A percentile compares a stretch with the other conserved stretches of the same genome.
phyloP scores from a whole-genome alignment of 192 early-diverging fungal genomes.

The Coemansia sp. region DNA sequence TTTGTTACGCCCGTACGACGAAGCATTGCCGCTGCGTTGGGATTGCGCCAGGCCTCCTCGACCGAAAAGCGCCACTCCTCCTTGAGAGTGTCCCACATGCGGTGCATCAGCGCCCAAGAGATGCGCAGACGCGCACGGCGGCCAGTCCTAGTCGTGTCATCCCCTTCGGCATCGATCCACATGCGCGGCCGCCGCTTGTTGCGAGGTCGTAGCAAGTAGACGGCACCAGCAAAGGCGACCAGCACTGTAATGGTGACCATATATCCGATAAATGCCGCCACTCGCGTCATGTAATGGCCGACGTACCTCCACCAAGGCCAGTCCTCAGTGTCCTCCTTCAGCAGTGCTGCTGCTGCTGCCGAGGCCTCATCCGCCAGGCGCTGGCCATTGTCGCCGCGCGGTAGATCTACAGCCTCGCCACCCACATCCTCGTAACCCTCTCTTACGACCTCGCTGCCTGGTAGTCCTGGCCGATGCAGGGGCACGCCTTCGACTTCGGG shows the following conservation, averaged over 20 bases:
- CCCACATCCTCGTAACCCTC: slow-evolving; percentile 6
- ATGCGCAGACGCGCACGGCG: slow-evolving; percentile 49
- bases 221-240: slow-evolving; percentile 33
- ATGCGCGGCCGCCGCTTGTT: slow-evolving; percentile 54
- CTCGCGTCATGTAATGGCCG: slow-evolving; percentile 50
- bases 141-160: slow-evolving; percentile 24
- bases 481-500: slow-evolving; percentile 31
- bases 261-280: slow-evolving; percentile 49
- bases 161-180: slow-evolving; percentile 53
- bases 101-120: slow-evolving; percentile 57
- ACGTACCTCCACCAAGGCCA: slow-evolving; percentile 56
- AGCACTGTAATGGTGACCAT: slow-evolving; percentile 40
- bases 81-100: slow-evolving; percentile 56
- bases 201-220: slow-evolving; percentile 48
- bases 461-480: slow-evolving; percentile 21
- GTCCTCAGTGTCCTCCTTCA: slow-evolving; percentile 15
- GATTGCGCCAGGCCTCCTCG: slow-evolving; percentile 56
- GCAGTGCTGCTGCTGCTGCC: background rate
- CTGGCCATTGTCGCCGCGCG: background rate
- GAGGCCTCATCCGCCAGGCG: background rate
- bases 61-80: slow-evolving; percentile 48
- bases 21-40: slow-evolving; percentile 52
- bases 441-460: slow-evolving; percentile 12
- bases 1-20: slow-evolving; percentile 45
- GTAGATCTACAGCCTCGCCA: background rate